Evolutionary conservation across 1,284 basidiomycete species (phyloP), one percentile per base, ranked within the genome.

Genomic region (Thecaphora thlaspeos): DNA sequence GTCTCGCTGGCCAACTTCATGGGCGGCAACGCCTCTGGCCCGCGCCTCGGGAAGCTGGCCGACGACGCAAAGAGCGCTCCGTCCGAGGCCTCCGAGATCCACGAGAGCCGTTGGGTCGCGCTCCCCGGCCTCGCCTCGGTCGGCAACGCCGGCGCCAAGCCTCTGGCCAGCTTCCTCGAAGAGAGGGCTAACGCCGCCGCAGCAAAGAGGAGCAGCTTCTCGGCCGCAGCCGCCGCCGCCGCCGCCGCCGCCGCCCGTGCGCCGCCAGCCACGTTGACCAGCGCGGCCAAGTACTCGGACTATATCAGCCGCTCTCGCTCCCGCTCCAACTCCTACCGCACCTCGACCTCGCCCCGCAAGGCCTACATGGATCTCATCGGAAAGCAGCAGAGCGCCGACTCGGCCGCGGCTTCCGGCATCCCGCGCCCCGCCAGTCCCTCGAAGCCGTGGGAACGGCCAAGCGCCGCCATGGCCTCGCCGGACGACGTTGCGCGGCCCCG

Each of bases 1-100:
- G 65, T 69, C 30, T 77, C 75, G 15, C 71, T 77, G 15, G 72
- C 72, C 43, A 56, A 64, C 41, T 77, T 77, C 34, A 77, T 77
- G 58, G 75, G 75, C 28, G 75, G 75, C 26, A 73, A 56, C 42
- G 64, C 72, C n/a, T 50, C 68, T 1, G 69, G 72, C 23, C 71
- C 75, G 3, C 64, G 74, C 17, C 62, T 77, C 8, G 74, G 74
- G 18, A 71, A 74, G 47, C 57, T 76, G 1, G 45, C 55, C 22
- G 74, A 72, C 24, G 73, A 76, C 36, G 75, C 74, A 23, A 63
- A 71, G 44, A 68, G 61, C 28, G 64, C 72, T 9, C 60, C 69
- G 28, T 68, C 70, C 2, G 71, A 75, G 50, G 72, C 69, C 12
- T 53, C 54, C 8, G 48, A 70, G 19, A 68, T 70, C 23, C 68